Evolutionary conservation across 1,284 basidiomycete species (phyloP).

Genomic region (Papiliotrema terrestris): DNA sequence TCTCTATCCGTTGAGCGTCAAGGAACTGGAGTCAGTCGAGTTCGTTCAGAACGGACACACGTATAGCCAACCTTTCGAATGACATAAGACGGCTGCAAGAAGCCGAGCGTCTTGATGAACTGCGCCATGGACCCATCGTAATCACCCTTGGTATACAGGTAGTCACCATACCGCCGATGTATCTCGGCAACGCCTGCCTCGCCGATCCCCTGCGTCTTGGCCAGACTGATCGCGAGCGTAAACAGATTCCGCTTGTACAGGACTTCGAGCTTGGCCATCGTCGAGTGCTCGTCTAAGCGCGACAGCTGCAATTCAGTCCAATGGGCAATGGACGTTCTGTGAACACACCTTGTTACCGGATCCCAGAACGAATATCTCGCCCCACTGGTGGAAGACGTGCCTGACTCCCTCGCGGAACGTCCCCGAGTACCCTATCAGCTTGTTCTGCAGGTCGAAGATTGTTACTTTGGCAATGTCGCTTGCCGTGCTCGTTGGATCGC

Average conservation of each 20-base stretch:
- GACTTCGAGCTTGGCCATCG: slow-evolving; percentile 71
- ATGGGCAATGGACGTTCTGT: no score
- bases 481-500: slow-evolving; percentile 36
- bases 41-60: neutral
- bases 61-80: slow-evolving; percentile 72
- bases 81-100: slow-evolving; percentile 89
- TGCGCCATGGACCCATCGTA: slow-evolving; percentile 91
- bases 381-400: slow-evolving; percentile 75
- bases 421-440: slow-evolving; percentile 78
- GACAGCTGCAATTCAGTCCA: slow-evolving; percentile 55
- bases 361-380: slow-evolving; percentile 68
- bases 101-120: slow-evolving; percentile 84
- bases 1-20: slow-evolving; percentile 91
- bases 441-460: slow-evolving; percentile 90
- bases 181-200: slow-evolving; percentile 75
- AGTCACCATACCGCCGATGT: slow-evolving; percentile 83
- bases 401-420: slow-evolving; percentile 74
- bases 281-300: slow-evolving; percentile 73
- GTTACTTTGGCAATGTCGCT: slow-evolving; percentile 79
- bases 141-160: slow-evolving; percentile 85
- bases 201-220: slow-evolving; percentile 69
- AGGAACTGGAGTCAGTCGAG: slow-evolving; percentile 64
- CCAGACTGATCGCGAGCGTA: slow-evolving; percentile 64
- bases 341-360: slow-evolving; percentile 65
- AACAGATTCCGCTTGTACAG: slow-evolving; percentile 74